Conservation (phyloP, 306 rosid species). For the Lathyrus oleraceus region DNA sequence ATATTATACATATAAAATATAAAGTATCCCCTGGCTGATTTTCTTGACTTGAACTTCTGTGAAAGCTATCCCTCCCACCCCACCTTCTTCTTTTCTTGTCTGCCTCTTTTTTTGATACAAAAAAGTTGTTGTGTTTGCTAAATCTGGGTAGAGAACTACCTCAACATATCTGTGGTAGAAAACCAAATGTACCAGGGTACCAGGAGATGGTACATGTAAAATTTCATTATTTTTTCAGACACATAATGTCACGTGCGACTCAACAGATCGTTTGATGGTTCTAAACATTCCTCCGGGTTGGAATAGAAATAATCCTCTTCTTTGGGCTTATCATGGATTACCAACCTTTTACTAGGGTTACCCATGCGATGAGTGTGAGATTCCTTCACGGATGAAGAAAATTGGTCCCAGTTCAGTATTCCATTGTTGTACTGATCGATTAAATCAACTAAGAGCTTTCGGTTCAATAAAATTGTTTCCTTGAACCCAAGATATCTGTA, state of each 20-base stretch:
- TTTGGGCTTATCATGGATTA: constrained; percentile 81
- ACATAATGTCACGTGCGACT: constrained; percentile 54
- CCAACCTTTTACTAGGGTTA: constrained; percentile 61
- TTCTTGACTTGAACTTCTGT: constrained; percentile 42
- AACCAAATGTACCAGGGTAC: constrained; percentile 53
- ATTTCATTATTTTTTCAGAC: constrained; percentile 40
- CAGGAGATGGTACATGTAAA: constrained; percentile 43
- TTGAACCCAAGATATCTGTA: constrained; percentile 86
- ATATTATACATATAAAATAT: constrained; percentile 35
- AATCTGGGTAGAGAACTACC: constrained; percentile 45
- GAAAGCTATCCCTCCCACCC: constrained; percentile 43
- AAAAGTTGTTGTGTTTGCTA: constrained; percentile 43
- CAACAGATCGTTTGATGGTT: constrained; percentile 49
- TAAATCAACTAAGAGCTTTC: constrained; percentile 80
- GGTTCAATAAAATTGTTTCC: constrained; percentile 78
- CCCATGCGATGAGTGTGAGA: constrained; percentile 88
- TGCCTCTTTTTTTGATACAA: constrained; percentile 41
- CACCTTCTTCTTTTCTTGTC: constrained; percentile 29
- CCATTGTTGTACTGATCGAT: constrained; percentile 70
- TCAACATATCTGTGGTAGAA: constrained; percentile 41
- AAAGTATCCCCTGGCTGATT: constrained; percentile 47
- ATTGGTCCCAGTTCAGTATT: constrained; percentile 69
- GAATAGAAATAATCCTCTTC: constrained; percentile 95
- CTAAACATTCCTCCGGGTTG: constrained; percentile 91
- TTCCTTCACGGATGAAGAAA: constrained; percentile 78